Evolutionary conservation across 257 asterid genomes (phyloP).

Genomic region (Coffea canephora): DNA sequence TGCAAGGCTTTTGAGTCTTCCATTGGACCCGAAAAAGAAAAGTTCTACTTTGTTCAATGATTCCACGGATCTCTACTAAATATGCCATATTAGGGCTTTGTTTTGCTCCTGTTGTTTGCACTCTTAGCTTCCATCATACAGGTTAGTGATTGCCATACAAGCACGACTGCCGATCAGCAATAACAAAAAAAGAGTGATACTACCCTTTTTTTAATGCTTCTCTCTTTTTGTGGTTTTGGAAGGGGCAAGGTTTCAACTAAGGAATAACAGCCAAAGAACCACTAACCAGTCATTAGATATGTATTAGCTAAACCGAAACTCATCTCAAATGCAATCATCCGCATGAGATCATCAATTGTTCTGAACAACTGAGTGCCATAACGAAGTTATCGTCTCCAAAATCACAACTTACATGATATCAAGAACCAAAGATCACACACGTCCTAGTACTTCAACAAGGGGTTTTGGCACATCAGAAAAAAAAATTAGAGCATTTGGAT

Average conservation of each 20-base stretch:
- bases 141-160: background rate
- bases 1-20: background rate
- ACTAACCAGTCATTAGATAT: background rate
- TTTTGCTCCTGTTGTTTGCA: background rate
- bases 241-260: no score
- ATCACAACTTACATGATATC: slow-evolving; percentile 22
- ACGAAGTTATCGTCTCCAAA: slow-evolving; percentile 13
- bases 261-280: no score
- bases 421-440: background rate
- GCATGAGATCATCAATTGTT: background rate
- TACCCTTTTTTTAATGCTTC: background rate
- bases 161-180: background rate
- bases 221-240: background rate
- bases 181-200: background rate
- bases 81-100: background rate
- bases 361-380: background rate
- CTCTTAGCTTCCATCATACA: background rate
- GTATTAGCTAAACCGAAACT: background rate
- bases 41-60: no score
- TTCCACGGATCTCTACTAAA: no score
- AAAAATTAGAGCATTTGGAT: slow-evolving; percentile 4
- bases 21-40: background rate
- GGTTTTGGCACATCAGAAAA: background rate
- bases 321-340: background rate
- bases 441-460: background rate